A percentile compares a stretch with the other conserved stretches of the same genome.
These are phyloP conservation scores for Diversispora eburnea DNA, from an alignment of 192 early-diverging fungal genomes.

Conservation along the genomic window DNA sequence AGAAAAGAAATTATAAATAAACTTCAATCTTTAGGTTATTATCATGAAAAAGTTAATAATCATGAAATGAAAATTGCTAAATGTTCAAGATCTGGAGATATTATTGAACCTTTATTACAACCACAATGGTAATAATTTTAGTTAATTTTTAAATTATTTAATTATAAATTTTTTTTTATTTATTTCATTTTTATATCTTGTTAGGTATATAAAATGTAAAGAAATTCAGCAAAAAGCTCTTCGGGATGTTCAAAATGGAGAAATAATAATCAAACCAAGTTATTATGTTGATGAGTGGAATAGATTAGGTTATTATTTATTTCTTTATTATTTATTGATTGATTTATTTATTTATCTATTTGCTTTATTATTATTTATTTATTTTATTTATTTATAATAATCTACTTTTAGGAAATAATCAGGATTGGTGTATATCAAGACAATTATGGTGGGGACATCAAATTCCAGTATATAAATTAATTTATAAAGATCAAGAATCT, in stretches of 20 bases:
- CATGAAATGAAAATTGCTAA: constrained; percentile 71
- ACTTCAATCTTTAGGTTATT: constrained; percentile 63
- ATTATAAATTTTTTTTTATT: neutral
- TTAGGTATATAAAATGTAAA: constrained; percentile 77
- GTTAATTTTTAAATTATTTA: neutral
- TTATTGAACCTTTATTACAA: constrained; percentile 93
- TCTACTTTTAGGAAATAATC: constrained; percentile 52
- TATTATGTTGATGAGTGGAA: constrained; percentile 79
- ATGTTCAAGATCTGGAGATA: constrained; percentile 82
- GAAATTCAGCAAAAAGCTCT: constrained; percentile 69
- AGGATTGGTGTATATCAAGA: constrained; percentile 97
- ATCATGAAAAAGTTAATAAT: constrained; percentile 72
- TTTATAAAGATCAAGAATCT: constrained; percentile 39
- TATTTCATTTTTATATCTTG: neutral
- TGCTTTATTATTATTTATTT: no score
- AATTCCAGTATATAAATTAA: constrained; percentile 83
- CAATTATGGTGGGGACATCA: constrained; percentile 99
- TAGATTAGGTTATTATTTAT: constrained; percentile 59
- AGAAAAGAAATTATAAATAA: constrained; percentile 64
- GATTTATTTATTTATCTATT: no score
- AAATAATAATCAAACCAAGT: constrained; percentile 69
- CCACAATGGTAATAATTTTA: constrained; percentile 78
- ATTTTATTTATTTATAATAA: neutral
- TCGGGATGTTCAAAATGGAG: constrained; percentile 57
- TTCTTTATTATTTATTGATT: no score